Percentiles rank a stretch among this genome's conserved stretches.
phyloP scores from a whole-genome alignment of 1,284 basidiomycete genomes.

The Kwoniella shivajii region DNA sequence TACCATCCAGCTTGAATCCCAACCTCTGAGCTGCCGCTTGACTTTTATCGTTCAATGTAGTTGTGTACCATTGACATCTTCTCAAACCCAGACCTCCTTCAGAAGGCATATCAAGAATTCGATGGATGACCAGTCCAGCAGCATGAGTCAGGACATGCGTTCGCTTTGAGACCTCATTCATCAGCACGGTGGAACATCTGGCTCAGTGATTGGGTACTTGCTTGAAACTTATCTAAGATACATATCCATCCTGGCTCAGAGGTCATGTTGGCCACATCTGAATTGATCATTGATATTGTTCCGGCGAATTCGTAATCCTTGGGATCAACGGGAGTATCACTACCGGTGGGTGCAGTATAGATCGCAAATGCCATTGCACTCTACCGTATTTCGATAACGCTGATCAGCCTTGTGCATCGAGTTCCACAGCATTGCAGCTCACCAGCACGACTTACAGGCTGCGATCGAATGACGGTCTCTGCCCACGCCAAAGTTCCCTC shows the following conservation, averaged over 20 bases:
- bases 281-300: constrained; percentile 28
- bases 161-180: constrained; percentile 14
- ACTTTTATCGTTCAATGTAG: constrained; percentile 26
- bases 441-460: constrained; percentile 27
- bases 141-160: constrained; percentile 34
- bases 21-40: constrained; percentile 22
- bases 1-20: constrained; percentile 32
- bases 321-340: constrained; percentile 16
- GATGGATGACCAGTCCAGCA: constrained; percentile 31
- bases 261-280: constrained; percentile 25
- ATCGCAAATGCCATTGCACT: constrained; percentile 22
- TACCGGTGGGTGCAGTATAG: constrained; percentile 30
- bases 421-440: too few relatives aligned
- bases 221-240: constrained; percentile 33
- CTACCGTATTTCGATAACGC: too few relatives aligned
- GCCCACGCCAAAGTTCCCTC: constrained; percentile 27
- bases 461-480: constrained; percentile 19
- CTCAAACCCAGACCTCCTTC: constrained; percentile 35
- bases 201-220: constrained; percentile 1
- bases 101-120: constrained; percentile 28
- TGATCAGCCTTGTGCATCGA: too few relatives aligned
- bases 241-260: constrained; percentile 33
- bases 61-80: constrained; percentile 37
- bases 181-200: background rate
- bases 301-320: constrained; percentile 35